A percentile compares a stretch with the other conserved stretches of the same genome.
Evolutionary conservation across 768 basidiomycete species (phyloP).

Genomic region (Tulasnella sp.): DNA sequence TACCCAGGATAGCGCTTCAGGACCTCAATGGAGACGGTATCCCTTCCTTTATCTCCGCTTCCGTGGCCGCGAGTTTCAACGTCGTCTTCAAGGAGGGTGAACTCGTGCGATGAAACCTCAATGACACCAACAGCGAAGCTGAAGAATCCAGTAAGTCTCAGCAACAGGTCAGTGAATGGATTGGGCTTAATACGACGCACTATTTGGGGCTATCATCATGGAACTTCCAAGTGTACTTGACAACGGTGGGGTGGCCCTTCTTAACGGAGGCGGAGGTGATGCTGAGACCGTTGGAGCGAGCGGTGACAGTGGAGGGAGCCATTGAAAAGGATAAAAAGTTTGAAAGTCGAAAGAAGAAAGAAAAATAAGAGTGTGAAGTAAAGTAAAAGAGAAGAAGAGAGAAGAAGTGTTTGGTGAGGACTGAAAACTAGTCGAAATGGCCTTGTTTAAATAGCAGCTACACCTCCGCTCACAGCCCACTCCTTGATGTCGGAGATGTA

Average conservation of each 20-base stretch:
- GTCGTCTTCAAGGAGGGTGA: not conserved
- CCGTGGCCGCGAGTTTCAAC: not conserved
- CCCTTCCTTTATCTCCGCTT: not conserved
- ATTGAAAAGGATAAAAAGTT: not conserved
- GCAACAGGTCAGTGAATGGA: not conserved
- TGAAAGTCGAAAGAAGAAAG: not conserved
- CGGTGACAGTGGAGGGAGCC: not conserved
- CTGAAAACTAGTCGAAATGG: not conserved
- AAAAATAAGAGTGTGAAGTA: not conserved
- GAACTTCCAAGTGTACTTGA: slow-evolving; percentile 1
- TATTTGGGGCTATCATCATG: not conserved
- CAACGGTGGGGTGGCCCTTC: not conserved
- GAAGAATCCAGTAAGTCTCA: not conserved
- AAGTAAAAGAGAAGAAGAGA: not conserved
- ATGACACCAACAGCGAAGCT: not conserved
- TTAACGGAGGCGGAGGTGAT: not conserved
- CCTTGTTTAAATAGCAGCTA: not conserved
- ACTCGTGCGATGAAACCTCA: not conserved
- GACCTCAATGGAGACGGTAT: not conserved
- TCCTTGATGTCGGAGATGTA: not conserved
- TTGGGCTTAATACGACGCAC: not conserved
- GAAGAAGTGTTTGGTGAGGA: not conserved
- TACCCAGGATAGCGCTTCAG: not conserved
- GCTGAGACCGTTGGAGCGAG: not conserved
- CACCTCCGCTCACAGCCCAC: not conserved